Base-by-base conservation (phyloP, 495 filamentous ascomycete species). In the Talaromyces stipitatus region DNA sequence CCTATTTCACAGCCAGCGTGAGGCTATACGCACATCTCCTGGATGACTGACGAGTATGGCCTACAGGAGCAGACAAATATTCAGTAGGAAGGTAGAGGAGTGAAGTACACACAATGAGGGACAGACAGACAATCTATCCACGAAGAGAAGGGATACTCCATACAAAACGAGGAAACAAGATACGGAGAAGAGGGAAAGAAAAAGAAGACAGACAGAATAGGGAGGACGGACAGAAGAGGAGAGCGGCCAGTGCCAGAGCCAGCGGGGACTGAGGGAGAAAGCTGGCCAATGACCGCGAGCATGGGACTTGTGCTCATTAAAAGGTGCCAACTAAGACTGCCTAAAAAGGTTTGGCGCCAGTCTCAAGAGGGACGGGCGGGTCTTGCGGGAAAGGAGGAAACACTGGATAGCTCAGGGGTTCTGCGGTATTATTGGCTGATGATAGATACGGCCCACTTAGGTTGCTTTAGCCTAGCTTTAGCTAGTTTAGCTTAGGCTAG, bases 21-120 rank as follows among this genome's bases (percentile, higher is more conserved):
- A 52, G 26, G 18, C 27, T 52, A 32, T 51, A 52, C 46, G n/a
- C 50, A 52, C 50, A 52, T 52, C 50, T 28, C 50, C 50, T 52
- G 50, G 50, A 52, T 52, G 50, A 33, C 16, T 22, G 2, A 10
- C 3, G 50, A 46, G 43, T 18, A 16, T 8, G 26, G 16, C 5
- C 29, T 38, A n/a, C 33, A n/a, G n/a, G 33, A 16, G 33, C 14
- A 16, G 33, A 38, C 14, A 41, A 47, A 26, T 47, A 47, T 22
- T 5, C 22, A n/a, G 24, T 22, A 46, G 12, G 23, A 20, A 26
- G 7, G 12, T 6, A 5, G 43, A 26, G 23, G 43, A 47, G 43
- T 10, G 43, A 47, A 26, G 20, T 6, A 12, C 23, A 26, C 43
- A 47, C 22, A 12, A 9, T 6, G 23, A 47, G 18, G 23, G 20